Conservation (phyloP, 345 rosid genomes). For the Murraya koenigii region DNA sequence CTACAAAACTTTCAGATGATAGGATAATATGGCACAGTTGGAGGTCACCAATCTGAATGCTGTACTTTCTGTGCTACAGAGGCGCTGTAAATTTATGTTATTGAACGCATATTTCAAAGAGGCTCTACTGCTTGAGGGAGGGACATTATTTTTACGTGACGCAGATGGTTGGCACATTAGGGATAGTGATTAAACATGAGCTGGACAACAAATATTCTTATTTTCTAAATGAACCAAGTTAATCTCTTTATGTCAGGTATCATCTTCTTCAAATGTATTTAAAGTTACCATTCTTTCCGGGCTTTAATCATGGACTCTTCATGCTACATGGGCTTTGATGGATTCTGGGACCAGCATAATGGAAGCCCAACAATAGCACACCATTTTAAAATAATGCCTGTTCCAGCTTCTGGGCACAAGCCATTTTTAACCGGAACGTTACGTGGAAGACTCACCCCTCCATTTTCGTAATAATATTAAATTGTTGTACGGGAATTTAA, state of each 20-base stretch:
- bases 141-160: conserved; percentile 7
- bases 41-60: not conserved
- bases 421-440: too few species aligned
- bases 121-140: not conserved
- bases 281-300: not conserved
- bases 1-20: not conserved
- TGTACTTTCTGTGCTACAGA: not conserved
- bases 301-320: not conserved
- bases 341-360: too few species aligned
- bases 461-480: too few species aligned
- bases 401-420: too few species aligned
- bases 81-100: not conserved
- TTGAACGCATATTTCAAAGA: not conserved
- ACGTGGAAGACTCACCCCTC: too few species aligned
- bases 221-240: not conserved
- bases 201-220: not conserved
- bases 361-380: too few species aligned
- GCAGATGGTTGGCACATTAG: not conserved
- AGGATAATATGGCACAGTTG: not conserved
- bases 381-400: too few species aligned
- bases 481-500: too few species aligned
- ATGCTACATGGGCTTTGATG: not conserved
- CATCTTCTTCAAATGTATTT: not conserved
- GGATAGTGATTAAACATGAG: not conserved
- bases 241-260: not conserved